Evolutionary conservation across 306 rosid genomes (phyloP), one percentile per base, ranked within the genome.

Genomic region (Malus asiatica): DNA sequence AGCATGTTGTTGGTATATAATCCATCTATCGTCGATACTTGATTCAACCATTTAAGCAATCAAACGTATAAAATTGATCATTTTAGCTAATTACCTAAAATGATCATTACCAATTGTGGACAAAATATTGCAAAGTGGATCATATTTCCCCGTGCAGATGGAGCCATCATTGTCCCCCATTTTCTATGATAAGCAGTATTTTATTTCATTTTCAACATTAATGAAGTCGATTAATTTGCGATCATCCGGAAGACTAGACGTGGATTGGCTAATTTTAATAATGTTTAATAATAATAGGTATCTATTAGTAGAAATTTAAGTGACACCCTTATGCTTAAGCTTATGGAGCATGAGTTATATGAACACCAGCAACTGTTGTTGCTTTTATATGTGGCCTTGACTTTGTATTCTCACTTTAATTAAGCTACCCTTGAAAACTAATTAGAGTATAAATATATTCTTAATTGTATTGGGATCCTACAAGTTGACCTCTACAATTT

Each of bases 111-210:
- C 40, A 35, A 35, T 0, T 35, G 9, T 0, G 8, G 40, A 35
- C 40, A 6, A 4, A 13, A 48, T 19, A 8, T n/a, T 57, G 4
- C 22, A 55, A 55, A 20, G 61, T 9, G 27, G 27, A 57, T 3
- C 62, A 57, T 3, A 22, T 22, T 57, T n/a, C 58, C 69, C 76
- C 29, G 66, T 69, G 80, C 64, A 68, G 16, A 45, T 60, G 68
- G 27, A 48, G 69, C 51, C 64, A 74, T 80, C 78, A 72, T 65
- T 79, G 74, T 57, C 30, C 55, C 11, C 69, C 83, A 79, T 57
- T 30, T n/a, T 55, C 48, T 13, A 35, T 69, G 69, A 30, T 70
- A 8, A 48, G 55, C 8, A 48, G 20, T 48, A 15, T 48, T 48
- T 48, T 15, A 48, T 48, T 48, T 48, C 8, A 15, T 48, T 48